Evolutionary conservation across 2,329 filamentous ascomycete genomes (phyloP), one percentile per base, ranked within the genome.

Genomic region (Ascochyta viciae-villosae): DNA sequence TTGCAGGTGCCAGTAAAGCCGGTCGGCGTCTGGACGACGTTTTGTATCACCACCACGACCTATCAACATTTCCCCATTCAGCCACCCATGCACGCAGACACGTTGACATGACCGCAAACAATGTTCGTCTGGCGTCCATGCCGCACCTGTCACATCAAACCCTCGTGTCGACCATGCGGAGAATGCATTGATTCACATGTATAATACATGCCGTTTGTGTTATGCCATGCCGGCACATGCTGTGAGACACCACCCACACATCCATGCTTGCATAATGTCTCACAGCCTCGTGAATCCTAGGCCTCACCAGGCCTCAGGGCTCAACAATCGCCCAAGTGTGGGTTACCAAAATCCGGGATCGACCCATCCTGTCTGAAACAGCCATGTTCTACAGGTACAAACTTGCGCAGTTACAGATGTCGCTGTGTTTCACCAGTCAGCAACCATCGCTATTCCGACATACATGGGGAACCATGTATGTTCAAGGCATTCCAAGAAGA

Each of bases 371-470:
- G 26, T 40, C 34, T 52, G 58, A 51, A 61, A 63, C 54, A 41
- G 23, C 37, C 38, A 35, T 15, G 24, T 29, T 56, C 58, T 73
- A 77, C 59, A 77, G 52, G 59, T 77, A 77, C 64, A 77, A 64
- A 62, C 73, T 76, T 38, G 74, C 74, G 39, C 74, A 76, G 47
- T 76, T 76, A 59, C 74, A 76, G 47, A 77, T 77, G 54, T 76
- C 74, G 54, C 74, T 75, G 63, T 70, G 63, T 70, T 65, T 61
- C 56, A 58, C 34, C 50, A 6, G 58, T 72, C 55, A 72, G 69
- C 48, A 45, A 55, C 57, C 23, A 54, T 58, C 50, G 41, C 42
- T 6, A 38, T 35, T n/a, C 15, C 26, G 24, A 23, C 48, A 54
- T 51, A 46, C 50, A 51, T 48, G 47, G 27, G 38, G 52, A 19